Evolutionary conservation across 2,329 filamentous ascomycete genomes (phyloP), one percentile per base, ranked within the genome.

Genomic region (Cordyceps javanica): DNA sequence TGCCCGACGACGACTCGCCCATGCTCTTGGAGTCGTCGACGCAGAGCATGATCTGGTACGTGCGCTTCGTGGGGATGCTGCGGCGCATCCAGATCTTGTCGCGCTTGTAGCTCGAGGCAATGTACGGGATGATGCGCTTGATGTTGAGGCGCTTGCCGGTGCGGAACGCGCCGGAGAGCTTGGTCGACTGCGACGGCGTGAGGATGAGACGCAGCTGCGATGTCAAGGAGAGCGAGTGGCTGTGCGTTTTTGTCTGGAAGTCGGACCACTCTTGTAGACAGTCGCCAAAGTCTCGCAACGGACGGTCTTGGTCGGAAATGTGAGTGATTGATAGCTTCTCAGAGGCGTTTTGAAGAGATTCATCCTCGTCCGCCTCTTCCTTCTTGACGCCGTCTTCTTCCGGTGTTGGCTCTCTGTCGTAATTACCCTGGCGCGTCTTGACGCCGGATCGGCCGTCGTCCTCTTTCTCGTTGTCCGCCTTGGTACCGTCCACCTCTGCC

Each of bases 21-120:
- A 99, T 99, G 60, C 87, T 91, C 71, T 89, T 90, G 66, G 88
- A 93, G 76, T 99, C 94, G 72, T 99, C 94, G 38, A 99, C 91
- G 39, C 94, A 95, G 51, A 99, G 87, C 77, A 99, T 86, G 72
- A 99, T 95, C 73, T 99, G 95, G 74, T 99, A 99, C 58, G 87
- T 88, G 41, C 95, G 88, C 75, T 97, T 97, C 38, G 88, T 93
- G 1, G 95, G 95, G 51, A 96, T 86, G 34, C 85, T 88, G 57
- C 95, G 86, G 14, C 95, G 89, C 88, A 99, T 96, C 94, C 94
- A 99, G 74, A 99, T 99, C 80, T 99, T 99, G 82, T 99, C 94
- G 60, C 94, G 90, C 79, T 97, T 97, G 81, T 97, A 99, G 69
- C 89, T 88, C 0, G 92, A 97, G 1, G 95, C 94, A 65, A 99